Base-by-base conservation (phyloP, 306 rosid species). In the Begonia peltatifolia region DNA sequence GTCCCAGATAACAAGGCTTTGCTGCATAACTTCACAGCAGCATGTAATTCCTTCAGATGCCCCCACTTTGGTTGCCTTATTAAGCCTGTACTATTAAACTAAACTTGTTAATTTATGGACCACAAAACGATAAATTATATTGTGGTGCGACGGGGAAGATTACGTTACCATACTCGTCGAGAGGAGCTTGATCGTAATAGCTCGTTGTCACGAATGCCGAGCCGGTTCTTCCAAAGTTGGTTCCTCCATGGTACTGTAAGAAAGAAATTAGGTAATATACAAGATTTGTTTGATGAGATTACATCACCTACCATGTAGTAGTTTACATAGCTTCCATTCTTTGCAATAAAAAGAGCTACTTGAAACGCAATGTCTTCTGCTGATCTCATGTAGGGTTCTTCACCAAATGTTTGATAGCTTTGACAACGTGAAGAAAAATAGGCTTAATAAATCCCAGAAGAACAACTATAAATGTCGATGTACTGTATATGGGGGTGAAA, bases 361-460 rank as follows among this genome's bases (percentile, higher is more conserved):
- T 82, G 89, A 67, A 75, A 84, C 62, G 97, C 95, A 23, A 88
- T 77, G 63, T 88, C 87, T 73, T 84, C 67, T 0, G 89, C 84
- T 10, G 95, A 75, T 61, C 97, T 78, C 64, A 82, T 65, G 62
- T 71, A 76, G 12, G 97, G 86, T 50, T 52, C 9, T 42, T 62
- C 87, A 41, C 97, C 95, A 23, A 75, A 79, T 23, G 72, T 75
- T 66, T 88, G 87, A 66, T 69, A 77, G 75, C 95, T 88, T 57
- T 41, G 59, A 61, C 16, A 41, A 30, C 0, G 9, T 30, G 14
- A 13, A 30, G 50, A 49, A 59, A 49, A 25, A 6, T 2, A 25
- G 1, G 35, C 9, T 4, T 7, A 10, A 36, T 10, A 38, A 53
- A 55, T 5, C 38, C 3, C 38, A 0, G 23, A 20, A 20, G 23